Conservation (phyloP, 1,284 basidiomycete genomes). For the Anthracocystis setariae region DNA sequence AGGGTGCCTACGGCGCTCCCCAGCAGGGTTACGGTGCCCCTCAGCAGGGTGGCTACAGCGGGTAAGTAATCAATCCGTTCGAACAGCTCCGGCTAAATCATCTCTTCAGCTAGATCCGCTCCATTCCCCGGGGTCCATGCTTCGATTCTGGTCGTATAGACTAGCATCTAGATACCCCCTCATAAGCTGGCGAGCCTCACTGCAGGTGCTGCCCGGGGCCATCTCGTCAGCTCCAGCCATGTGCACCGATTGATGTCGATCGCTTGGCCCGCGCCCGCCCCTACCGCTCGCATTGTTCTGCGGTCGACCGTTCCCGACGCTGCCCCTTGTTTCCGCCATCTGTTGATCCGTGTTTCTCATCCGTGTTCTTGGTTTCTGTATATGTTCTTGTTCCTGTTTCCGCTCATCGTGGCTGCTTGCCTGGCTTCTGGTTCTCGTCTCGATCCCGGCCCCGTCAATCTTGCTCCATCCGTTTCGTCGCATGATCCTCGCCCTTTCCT, state of each 20-base stretch:
- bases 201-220: no score
- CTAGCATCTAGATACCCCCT: no score
- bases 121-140: constrained; percentile 3
- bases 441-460: constrained; percentile 5
- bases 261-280: no score
- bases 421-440: constrained; percentile 7
- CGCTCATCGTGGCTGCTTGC: constrained; percentile 4
- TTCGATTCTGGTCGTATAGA: background rate
- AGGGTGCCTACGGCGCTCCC: constrained; percentile 2
- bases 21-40: constrained; percentile 18
- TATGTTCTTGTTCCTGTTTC: constrained; percentile 5
- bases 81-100: background rate
- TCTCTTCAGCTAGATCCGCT: constrained; percentile 14
- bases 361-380: constrained; percentile 14
- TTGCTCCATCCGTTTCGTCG: constrained; percentile 5
- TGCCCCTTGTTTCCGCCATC: background rate
- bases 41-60: constrained; percentile 56
- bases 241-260: background rate
- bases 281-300: background rate
- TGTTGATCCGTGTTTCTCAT: constrained; percentile 27
- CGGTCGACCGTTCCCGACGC: background rate
- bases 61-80: constrained; percentile 26
- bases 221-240: background rate
- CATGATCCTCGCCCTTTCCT: background rate
- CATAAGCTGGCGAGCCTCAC: no score